These are phyloP conservation scores for Iodosphaeria phyllophila DNA, from an alignment of 2,329 filamentous ascomycete genomes.

Conservation along the genomic window DNA sequence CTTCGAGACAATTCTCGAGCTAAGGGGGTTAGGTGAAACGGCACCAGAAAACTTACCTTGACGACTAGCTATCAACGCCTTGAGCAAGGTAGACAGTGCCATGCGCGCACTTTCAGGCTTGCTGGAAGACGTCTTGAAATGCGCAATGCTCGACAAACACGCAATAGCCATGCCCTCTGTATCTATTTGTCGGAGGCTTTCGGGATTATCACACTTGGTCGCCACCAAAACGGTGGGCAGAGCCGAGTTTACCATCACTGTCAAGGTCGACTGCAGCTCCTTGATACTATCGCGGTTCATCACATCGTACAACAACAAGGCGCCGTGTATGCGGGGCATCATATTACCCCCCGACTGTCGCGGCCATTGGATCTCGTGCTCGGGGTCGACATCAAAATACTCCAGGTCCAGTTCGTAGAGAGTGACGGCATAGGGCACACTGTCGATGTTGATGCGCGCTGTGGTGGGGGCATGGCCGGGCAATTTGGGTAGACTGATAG, in stretches of 20 bases:
- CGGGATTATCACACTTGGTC: constrained; percentile 73
- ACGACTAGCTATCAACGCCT: constrained; percentile 47
- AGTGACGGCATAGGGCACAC: constrained; percentile 36
- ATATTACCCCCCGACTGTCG: constrained; percentile 51
- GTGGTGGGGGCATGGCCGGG: constrained; percentile 35
- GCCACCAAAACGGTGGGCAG: constrained; percentile 69
- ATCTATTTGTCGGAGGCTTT: constrained; percentile 52
- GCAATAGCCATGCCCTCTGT: constrained; percentile 41
- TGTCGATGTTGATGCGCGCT: constrained; percentile 38
- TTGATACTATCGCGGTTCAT: constrained; percentile 58
- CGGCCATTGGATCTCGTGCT: constrained; percentile 44
- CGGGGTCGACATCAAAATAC: constrained; percentile 40
- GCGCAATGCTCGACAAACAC: constrained; percentile 51
- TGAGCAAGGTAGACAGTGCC: constrained; percentile 59
- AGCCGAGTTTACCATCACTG: constrained; percentile 50
- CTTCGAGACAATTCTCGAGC: too few relatives aligned
- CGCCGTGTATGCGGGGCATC: constrained; percentile 63
- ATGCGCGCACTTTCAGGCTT: constrained; percentile 54
- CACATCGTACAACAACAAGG: constrained; percentile 75
- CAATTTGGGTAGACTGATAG: constrained; percentile 33
- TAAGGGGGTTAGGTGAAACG: too few relatives aligned
- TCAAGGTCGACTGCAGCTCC: constrained; percentile 55
- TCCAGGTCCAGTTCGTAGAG: constrained; percentile 49
- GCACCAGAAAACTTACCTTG: constrained; percentile 55
- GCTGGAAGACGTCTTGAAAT: constrained; percentile 54